Evolutionary conservation across 352 stramenopile genomes (phyloP).

Genomic region (Phytophthora megakarya): DNA sequence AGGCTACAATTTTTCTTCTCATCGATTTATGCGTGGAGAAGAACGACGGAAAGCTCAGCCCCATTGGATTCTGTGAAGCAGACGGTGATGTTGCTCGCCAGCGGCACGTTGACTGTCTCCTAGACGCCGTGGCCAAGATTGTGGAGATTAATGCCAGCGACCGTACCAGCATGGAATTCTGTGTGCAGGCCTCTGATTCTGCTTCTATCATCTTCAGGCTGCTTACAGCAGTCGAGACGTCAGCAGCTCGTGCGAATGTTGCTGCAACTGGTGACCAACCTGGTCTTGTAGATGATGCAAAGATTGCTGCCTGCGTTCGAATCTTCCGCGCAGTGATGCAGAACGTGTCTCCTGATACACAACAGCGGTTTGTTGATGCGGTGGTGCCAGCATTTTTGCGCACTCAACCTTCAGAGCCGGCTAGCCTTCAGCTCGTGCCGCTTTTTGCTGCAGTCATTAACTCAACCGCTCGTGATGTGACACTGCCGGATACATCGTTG

Average conservation of each 20-base stretch:
- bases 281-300: constrained; percentile 41
- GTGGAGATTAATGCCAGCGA: constrained; percentile 78
- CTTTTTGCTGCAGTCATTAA: constrained; percentile 82
- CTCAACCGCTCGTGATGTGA: constrained; percentile 62
- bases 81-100: constrained; percentile 34
- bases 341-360: constrained; percentile 61
- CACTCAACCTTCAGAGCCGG: constrained; percentile 38
- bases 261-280: constrained; percentile 10
- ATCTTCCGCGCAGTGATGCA: constrained; percentile 83
- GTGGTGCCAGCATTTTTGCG: constrained; percentile 66
- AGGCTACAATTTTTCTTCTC: constrained; percentile 75
- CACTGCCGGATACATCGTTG: constrained; percentile 60
- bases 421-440: constrained; percentile 71
- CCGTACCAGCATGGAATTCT: constrained; percentile 84
- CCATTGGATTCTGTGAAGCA: constrained; percentile 43
- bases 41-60: constrained; percentile 16
- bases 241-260: constrained; percentile 44
- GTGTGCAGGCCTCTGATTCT: constrained; percentile 46
- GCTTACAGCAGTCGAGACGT: constrained; percentile 65
- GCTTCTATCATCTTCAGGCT: constrained; percentile 69
- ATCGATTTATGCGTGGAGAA: constrained; percentile 61
- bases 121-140: constrained; percentile 81
- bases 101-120: constrained; percentile 52
- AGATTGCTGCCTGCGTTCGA: constrained; percentile 56
- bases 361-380: constrained; percentile 65